These are phyloP conservation scores for Acacia acuminata DNA, from an alignment of 306 rosid species.

Conservation along the genomic window DNA sequence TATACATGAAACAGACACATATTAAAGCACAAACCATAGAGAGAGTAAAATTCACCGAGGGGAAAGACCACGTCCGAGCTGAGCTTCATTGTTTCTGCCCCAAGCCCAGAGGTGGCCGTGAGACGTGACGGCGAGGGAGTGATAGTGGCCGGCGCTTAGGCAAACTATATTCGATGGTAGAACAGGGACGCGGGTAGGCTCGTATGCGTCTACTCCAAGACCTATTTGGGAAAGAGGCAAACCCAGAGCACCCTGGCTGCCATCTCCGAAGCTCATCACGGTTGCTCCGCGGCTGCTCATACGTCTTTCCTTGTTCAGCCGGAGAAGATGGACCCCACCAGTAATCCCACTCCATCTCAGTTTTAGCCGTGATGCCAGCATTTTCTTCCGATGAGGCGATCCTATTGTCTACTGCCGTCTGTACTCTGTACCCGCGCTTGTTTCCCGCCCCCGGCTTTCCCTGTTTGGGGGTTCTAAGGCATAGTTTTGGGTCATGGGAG, in stretches of 20 bases:
- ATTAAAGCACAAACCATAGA: background rate
- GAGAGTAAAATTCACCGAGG: conserved; percentile 41
- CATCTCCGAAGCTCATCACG: conserved; percentile 92
- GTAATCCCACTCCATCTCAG: background rate
- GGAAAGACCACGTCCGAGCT: conserved; percentile 74
- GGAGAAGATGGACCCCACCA: conserved; percentile 16
- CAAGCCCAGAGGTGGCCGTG: conserved; percentile 79
- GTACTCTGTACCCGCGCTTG: background rate
- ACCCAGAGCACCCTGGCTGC: conserved; percentile 84
- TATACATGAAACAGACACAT: background rate
- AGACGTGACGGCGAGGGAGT: conserved; percentile 74
- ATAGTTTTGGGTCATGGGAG: background rate
- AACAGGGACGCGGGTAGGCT: conserved; percentile 58
- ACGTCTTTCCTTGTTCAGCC: conserved; percentile 38
- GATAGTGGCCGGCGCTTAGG: conserved; percentile 81
- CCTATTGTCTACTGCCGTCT: background rate
- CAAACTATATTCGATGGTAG: conserved; percentile 60
- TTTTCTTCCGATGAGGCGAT: background rate
- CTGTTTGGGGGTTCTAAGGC: background rate
- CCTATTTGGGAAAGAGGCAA: conserved; percentile 58
- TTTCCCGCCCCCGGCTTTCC: background rate
- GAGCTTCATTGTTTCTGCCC: conserved; percentile 87
- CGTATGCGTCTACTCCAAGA: conserved; percentile 62
- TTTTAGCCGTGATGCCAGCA: conserved; percentile 38
- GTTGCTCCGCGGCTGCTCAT: conserved; percentile 41